Conservation (phyloP, 306 rosid genomes). For the Ochetophila trinervis region DNA sequence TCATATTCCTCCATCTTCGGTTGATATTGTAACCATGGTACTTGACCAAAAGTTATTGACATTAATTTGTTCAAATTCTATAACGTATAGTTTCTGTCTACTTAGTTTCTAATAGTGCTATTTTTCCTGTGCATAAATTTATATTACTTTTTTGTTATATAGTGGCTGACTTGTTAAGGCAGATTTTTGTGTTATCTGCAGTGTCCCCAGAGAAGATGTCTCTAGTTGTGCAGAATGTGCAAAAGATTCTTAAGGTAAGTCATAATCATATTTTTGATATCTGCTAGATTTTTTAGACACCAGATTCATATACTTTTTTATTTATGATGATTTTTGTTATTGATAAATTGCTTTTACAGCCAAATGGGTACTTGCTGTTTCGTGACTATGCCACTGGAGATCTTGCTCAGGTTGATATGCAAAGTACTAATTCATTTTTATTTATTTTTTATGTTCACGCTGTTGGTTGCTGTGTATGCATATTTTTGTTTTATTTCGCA, state of each 20-base stretch:
- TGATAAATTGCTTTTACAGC: slow-evolving; percentile 44
- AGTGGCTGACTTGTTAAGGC: slow-evolving; percentile 78
- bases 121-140: slow-evolving; percentile 22
- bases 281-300: not conserved
- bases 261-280: slow-evolving; percentile 8
- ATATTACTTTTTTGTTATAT: slow-evolving; percentile 13
- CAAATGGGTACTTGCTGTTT: slow-evolving; percentile 67
- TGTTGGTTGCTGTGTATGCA: not conserved
- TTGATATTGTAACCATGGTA: slow-evolving; percentile 93
- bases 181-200: slow-evolving; percentile 96
- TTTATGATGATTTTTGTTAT: slow-evolving; percentile 9
- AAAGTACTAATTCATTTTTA: slow-evolving; percentile 11
- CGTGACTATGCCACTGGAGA: slow-evolving; percentile 95
- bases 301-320: not conserved
- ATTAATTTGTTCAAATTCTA: slow-evolving; percentile 11
- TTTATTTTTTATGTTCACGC: no score
- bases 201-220: slow-evolving; percentile 95
- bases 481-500: not conserved
- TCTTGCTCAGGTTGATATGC: slow-evolving; percentile 84
- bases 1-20: slow-evolving; percentile 62
- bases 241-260: slow-evolving; percentile 69
- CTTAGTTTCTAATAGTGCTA: slow-evolving; percentile 15
- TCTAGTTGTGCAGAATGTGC: slow-evolving; percentile 64
- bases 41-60: slow-evolving; percentile 21
- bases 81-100: slow-evolving; percentile 14